Evolutionary conservation across 257 asterid genomes (phyloP), one percentile per base, ranked within the genome.

Genomic region (Gentiana straminea): DNA sequence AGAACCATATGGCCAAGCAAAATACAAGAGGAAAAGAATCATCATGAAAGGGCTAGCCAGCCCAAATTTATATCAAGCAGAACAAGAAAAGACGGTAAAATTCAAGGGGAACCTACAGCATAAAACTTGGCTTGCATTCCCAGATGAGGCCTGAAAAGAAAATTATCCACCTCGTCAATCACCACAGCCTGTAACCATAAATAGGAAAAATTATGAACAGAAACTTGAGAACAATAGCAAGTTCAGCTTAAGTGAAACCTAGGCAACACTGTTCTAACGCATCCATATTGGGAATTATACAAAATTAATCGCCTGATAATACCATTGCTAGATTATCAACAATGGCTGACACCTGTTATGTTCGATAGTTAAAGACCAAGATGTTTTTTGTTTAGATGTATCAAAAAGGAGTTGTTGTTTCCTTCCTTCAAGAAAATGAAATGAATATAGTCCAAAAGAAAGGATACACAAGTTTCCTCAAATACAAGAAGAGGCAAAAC

Each of bases 81-180:
- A 33, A 35, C 33, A 44, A 45, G 52, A 58, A 39, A 41, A 10
- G 46, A 41, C 46, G 61, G 36, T 11, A 55, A 56, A 54, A 24
- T 11, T 46, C 8, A 36, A 45, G 35, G 41, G 8, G 12, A 13
- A 67, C 96, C 44, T 85, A 92, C 98, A 58, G 97, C 97, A 50
- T 88, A 89, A 69, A 83, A 92, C 70, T 85, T 83, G 58, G 97
- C 83, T 73, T 94, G 82, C 64, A 88, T 68, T 71, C 81, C 95
- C 63, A 92, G 83, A 68, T 74, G 95, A 65, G 97, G 98, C 52
- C 98, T 89, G 59, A 92, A 92, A 35, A 92, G 94, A 71, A 92
- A 88, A 63, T 75, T 88, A 64, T 92, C 98, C 77, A 92, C 94
- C 74, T 92, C 95, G 36, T 88, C 89, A 55, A 88, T 92, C 69